Conservation (phyloP, 768 basidiomycete genomes). For the Pulveroboletus sp. region DNA sequence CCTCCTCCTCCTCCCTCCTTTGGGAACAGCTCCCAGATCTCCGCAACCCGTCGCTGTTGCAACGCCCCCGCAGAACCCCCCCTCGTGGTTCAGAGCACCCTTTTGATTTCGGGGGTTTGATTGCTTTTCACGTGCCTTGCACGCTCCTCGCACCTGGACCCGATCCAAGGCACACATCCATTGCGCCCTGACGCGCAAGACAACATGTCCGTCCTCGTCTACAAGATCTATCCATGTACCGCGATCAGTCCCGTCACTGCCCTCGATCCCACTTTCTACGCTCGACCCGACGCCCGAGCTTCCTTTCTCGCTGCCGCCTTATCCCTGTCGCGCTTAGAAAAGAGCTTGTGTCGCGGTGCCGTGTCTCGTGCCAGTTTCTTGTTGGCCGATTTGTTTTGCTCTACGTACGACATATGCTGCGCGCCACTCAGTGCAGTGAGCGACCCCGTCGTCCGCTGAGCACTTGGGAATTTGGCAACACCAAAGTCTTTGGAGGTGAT, state of each 20-base stretch:
- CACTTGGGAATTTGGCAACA: slow-evolving; percentile 53
- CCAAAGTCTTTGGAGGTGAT: slow-evolving; percentile 86
- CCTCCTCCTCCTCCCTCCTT: no score
- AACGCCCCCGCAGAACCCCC: slow-evolving; percentile 11
- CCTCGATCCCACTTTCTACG: slow-evolving; percentile 15
- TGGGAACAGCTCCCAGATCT: no score
- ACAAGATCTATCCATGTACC: slow-evolving; percentile 9
- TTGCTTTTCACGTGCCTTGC: slow-evolving; percentile 28
- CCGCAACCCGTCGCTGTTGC: no score
- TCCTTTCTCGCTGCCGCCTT: slow-evolving; percentile 52
- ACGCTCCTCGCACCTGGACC: slow-evolving; percentile 22
- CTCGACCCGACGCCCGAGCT: slow-evolving; percentile 30
- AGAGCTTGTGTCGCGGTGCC: slow-evolving; percentile 68
- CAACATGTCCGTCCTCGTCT: slow-evolving; percentile 9
- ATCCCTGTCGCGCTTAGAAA: slow-evolving; percentile 78
- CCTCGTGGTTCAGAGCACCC: slow-evolving; percentile 28
- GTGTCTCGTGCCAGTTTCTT: slow-evolving; percentile 58
- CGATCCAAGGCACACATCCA: slow-evolving; percentile 14
- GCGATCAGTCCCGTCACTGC: background rate
- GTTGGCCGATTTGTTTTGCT: slow-evolving; percentile 89
- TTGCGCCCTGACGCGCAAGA: background rate
- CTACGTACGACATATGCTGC: slow-evolving; percentile 89
- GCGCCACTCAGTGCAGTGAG: slow-evolving; percentile 81
- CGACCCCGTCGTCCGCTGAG: slow-evolving; percentile 77
- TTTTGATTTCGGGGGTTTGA: slow-evolving; percentile 25